Conservation (phyloP, 2,329 filamentous ascomycete genomes). For the Trichoderma afroharzianum region DNA sequence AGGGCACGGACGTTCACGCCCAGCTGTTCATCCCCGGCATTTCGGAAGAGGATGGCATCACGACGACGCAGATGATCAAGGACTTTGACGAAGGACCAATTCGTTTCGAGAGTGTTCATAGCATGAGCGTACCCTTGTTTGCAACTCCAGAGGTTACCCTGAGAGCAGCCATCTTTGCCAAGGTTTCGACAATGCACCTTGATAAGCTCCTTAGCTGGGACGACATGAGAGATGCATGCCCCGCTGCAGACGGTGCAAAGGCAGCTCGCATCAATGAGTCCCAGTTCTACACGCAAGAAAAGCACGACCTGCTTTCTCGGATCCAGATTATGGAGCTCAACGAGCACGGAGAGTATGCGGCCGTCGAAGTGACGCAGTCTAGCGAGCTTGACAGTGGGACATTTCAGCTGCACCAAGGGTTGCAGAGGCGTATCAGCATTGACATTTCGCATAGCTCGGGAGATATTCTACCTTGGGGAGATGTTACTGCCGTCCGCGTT, state of each 20-base stretch:
- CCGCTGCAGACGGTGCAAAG: constrained; percentile 52
- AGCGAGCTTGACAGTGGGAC: constrained; percentile 81
- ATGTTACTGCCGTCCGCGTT: constrained; percentile 71
- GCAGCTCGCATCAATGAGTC: constrained; percentile 77
- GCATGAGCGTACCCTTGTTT: constrained; percentile 86
- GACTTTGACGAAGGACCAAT: constrained; percentile 92
- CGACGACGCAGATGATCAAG: constrained; percentile 89
- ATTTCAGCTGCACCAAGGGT: constrained; percentile 91
- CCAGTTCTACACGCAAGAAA: constrained; percentile 89
- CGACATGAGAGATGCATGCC: constrained; percentile 82
- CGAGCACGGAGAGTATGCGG: constrained; percentile 84
- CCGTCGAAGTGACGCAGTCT: constrained; percentile 87
- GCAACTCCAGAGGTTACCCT: constrained; percentile 67
- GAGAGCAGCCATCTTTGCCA: constrained; percentile 86
- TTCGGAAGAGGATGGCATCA: constrained; percentile 85
- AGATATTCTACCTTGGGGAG: constrained; percentile 83
- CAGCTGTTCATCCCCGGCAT: constrained; percentile 94
- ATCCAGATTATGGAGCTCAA: constrained; percentile 88
- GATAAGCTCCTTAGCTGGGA: constrained; percentile 98
- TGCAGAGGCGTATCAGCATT: constrained; percentile 84
- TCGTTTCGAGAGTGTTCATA: constrained; percentile 95
- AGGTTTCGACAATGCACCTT: constrained; percentile 87
- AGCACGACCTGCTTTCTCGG: constrained; percentile 85
- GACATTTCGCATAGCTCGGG: constrained; percentile 90
- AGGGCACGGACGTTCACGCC: constrained; percentile 92